These are phyloP conservation scores for Elsinoe arachidis DNA, from an alignment of 2,329 filamentous ascomycete species.

Conservation along the genomic window DNA sequence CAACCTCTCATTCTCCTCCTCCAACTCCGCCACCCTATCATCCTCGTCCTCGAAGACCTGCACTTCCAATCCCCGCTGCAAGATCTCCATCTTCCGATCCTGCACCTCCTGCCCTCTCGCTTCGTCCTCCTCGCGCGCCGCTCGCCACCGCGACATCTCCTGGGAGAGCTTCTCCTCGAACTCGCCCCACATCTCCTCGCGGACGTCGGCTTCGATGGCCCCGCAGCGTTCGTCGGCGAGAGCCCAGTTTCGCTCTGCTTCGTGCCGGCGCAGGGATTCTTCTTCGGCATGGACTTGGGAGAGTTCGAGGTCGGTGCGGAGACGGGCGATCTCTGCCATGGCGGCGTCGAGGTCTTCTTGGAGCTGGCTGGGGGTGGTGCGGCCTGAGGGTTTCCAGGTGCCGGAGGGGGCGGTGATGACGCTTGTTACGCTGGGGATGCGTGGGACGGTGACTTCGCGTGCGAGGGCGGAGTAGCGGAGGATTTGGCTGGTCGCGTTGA, in stretches of 20 bases:
- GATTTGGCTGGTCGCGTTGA: conserved; percentile 94
- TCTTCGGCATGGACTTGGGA: conserved; percentile 60
- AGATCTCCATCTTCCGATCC: conserved; percentile 75
- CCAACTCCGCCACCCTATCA: conserved; percentile 31
- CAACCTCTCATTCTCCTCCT: conserved; percentile 39
- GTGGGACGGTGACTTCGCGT: conserved; percentile 82
- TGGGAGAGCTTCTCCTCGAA: conserved; percentile 70
- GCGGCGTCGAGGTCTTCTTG: conserved; percentile 71
- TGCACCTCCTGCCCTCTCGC: conserved; percentile 77
- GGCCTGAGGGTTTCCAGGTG: conserved; percentile 26
- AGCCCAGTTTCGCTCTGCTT: conserved; percentile 64
- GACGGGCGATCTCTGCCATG: conserved; percentile 69
- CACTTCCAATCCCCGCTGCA: conserved; percentile 46
- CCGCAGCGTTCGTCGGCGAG: conserved; percentile 56
- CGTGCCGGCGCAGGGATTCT: conserved; percentile 60
- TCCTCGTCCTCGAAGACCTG: conserved; percentile 35
- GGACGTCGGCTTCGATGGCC: conserved; percentile 72
- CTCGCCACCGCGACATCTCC: conserved; percentile 75
- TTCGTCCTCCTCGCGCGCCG: conserved; percentile 63
- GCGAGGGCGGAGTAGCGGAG: conserved; percentile 88
- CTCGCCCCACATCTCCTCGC: conserved; percentile 80
- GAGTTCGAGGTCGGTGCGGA: conserved; percentile 68
- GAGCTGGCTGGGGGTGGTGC: conserved; percentile 32
- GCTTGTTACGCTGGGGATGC: conserved; percentile 72
- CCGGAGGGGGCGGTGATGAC: conserved; percentile 45